Percentiles rank a stretch among this genome's conserved stretches.
Conservation (phyloP, 2,329 filamentous ascomycete species). For the Aspergillus quadricinctus region DNA sequence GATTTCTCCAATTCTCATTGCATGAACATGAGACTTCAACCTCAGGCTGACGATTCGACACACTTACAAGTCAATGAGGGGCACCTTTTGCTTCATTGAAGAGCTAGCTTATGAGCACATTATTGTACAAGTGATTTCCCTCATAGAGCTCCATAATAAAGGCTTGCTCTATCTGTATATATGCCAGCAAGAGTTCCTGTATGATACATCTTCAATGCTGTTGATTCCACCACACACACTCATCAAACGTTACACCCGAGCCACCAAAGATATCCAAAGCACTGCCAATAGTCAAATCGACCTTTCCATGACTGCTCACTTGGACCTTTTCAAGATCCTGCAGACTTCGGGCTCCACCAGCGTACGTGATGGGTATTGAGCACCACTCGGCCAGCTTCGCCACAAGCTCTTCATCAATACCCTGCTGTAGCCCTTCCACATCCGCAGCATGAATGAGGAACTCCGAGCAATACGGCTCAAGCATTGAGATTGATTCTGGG, state of each 20-base stretch:
- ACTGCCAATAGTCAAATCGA: constrained; percentile 94
- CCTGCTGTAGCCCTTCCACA: constrained; percentile 87
- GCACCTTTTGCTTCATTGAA: not conserved
- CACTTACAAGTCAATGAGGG: not conserved
- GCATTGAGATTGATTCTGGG: constrained; percentile 69
- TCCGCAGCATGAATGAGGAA: constrained; percentile 97
- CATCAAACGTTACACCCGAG: constrained; percentile 75
- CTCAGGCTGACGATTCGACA: not conserved
- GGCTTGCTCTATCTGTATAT: not conserved
- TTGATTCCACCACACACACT: constrained; percentile 84
- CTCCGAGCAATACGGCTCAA: constrained; percentile 92
- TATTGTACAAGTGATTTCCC: not conserved
- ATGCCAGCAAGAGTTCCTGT: not conserved
- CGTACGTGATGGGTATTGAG: constrained; percentile 89
- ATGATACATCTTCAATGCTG: constrained; percentile 23
- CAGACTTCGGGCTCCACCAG: constrained; percentile 81
- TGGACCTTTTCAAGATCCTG: constrained; percentile 80
- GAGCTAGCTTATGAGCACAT: not conserved
- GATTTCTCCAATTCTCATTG: not conserved
- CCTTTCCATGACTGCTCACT: constrained; percentile 69
- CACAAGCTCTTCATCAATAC: constrained; percentile 84
- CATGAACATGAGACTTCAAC: not conserved
- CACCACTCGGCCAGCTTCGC: constrained; percentile 76
- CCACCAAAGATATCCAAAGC: constrained; percentile 95
- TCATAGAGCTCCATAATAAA: not conserved